A percentile compares a stretch with the other conserved stretches of the same genome.
Conservation (phyloP, 345 rosid genomes). For the Punica granatum region DNA sequence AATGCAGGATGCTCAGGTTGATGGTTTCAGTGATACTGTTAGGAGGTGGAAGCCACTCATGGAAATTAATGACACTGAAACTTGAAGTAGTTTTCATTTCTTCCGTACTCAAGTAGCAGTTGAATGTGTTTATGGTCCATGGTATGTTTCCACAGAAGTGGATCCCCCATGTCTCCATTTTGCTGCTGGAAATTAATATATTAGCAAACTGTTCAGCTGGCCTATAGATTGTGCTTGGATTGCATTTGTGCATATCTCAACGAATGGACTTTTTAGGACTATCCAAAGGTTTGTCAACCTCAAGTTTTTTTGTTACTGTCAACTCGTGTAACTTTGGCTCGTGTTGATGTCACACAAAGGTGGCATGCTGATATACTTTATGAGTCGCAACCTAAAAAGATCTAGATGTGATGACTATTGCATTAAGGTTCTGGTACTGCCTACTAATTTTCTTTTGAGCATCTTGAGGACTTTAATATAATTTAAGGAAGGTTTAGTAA, state of each 20-base stretch:
- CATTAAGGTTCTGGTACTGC: no score
- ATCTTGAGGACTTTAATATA: background rate
- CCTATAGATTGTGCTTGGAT: background rate
- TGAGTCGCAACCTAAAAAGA: no score
- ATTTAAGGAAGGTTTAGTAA: background rate
- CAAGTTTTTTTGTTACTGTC: background rate
- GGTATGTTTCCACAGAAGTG: background rate
- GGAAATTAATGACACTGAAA: background rate
- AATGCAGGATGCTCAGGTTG: slow-evolving; percentile 34
- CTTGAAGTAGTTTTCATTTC: slow-evolving; percentile 1
- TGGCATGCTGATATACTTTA: no score
- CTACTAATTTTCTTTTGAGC: background rate
- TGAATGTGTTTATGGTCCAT: background rate
- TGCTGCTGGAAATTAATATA: background rate
- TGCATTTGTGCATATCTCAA: background rate
- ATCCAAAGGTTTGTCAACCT: background rate
- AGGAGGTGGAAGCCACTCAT: background rate
- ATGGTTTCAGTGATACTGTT: background rate
- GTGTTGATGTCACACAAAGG: no score
- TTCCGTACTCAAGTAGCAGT: background rate
- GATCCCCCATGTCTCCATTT: background rate
- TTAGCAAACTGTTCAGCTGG: background rate
- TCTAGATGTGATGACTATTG: background rate
- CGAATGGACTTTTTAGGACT: background rate
- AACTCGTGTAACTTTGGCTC: background rate